These are phyloP conservation scores for Bigelowiella natans DNA, from an alignment of 78 protist genomes.

Conservation along the genomic window DNA sequence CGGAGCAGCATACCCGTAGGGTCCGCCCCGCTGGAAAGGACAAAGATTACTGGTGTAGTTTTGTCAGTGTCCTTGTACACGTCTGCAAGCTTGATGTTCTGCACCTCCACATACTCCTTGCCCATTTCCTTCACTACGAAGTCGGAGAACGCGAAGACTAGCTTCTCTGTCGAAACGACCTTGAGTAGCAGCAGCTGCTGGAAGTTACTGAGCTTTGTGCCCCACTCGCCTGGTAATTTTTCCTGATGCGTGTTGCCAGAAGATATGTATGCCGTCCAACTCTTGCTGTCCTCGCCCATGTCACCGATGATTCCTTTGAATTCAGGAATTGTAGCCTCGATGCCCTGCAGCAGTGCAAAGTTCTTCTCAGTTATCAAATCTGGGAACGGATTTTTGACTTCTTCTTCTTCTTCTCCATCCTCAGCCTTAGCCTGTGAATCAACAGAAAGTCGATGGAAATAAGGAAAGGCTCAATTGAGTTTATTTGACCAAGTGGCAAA, in stretches of 20 bases:
- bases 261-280: neutral
- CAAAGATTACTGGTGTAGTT: constrained; percentile 59
- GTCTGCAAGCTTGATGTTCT: constrained; percentile 34
- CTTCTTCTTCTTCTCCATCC: neutral
- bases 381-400: neutral
- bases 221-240: constrained; percentile 14
- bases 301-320: neutral
- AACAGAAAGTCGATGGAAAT: neutral
- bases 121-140: constrained; percentile 27
- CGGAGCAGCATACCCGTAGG: constrained; percentile 33
- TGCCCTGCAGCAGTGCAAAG: neutral
- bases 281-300: neutral
- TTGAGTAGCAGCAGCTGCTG: constrained; percentile 27
- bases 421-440: neutral
- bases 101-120: constrained; percentile 30
- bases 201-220: neutral
- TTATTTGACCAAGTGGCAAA: neutral
- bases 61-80: constrained; percentile 44
- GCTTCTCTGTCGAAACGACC: constrained; percentile 45
- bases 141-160: constrained; percentile 11
- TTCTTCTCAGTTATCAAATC: neutral
- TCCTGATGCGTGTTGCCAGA: neutral
- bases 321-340: neutral
- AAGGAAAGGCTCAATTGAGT: neutral
- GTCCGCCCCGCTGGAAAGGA: constrained; percentile 73